These are phyloP conservation scores for Angomonas deanei DNA, from an alignment of 208 protist genomes.

Conservation along the genomic window DNA sequence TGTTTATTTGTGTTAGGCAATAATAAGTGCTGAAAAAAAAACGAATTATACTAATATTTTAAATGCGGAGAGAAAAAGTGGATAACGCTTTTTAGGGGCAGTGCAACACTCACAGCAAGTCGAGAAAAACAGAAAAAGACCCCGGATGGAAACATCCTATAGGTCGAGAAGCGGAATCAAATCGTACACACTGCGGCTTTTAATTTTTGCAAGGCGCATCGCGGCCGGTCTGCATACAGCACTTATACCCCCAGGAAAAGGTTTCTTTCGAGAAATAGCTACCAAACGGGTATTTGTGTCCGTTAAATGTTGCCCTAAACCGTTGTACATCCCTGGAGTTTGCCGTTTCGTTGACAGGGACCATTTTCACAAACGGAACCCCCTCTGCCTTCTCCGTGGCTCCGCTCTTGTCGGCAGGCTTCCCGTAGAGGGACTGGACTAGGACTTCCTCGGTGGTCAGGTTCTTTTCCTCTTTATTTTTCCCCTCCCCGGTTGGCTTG, in stretches of 20 bases:
- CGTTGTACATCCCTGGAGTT: not conserved
- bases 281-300: slow-evolving; percentile 57
- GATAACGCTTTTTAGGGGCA: too few species aligned
- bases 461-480: not conserved
- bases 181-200: slow-evolving; percentile 32
- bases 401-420: too few species aligned
- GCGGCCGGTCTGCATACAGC: slow-evolving; percentile 46
- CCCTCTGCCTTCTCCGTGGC: too few species aligned
- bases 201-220: slow-evolving; percentile 41
- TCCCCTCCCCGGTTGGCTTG: not conserved
- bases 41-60: too few species aligned
- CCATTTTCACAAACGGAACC: too few species aligned
- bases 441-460: slow-evolving; percentile 5
- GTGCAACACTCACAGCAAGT: slow-evolving; percentile 5
- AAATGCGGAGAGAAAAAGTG: not conserved
- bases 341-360: not conserved
- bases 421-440: slow-evolving; percentile 9
- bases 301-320: slow-evolving; percentile 22
- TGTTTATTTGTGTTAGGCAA: too few species aligned
- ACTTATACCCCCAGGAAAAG: slow-evolving; percentile 77
- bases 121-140: slow-evolving; percentile 11
- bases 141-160: too few species aligned
- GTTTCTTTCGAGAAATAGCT: slow-evolving; percentile 60
- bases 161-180: not conserved
- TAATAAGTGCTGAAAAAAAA: too few species aligned